These are phyloP conservation scores for Phytophthora megakarya DNA, from an alignment of 352 stramenopile genomes.

Conservation along the genomic window DNA sequence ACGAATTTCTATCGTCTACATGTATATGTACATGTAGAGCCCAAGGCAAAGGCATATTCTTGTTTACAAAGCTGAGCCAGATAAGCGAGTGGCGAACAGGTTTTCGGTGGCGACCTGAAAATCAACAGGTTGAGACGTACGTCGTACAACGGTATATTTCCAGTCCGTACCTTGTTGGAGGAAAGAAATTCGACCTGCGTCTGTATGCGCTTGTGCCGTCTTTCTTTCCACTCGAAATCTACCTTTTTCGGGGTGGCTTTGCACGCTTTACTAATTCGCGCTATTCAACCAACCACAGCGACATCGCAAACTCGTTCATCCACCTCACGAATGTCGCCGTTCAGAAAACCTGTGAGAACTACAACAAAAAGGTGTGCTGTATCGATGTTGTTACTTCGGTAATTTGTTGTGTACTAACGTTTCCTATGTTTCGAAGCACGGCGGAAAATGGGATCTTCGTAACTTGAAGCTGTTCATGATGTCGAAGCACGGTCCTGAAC, in stretches of 20 bases:
- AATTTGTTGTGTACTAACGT: background rate
- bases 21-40: too few species aligned
- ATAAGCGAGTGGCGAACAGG: constrained; percentile 94
- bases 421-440: constrained; percentile 48
- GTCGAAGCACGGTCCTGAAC: constrained; percentile 79
- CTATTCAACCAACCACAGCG: constrained; percentile 89
- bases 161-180: constrained; percentile 93
- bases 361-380: constrained; percentile 80
- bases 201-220: constrained; percentile 93
- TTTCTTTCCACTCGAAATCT: constrained; percentile 93
- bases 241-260: constrained; percentile 92
- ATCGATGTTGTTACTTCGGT: background rate
- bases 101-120: constrained; percentile 78
- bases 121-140: constrained; percentile 91
- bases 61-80: constrained; percentile 93
- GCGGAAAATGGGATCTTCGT: constrained; percentile 92
- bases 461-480: constrained; percentile 94
- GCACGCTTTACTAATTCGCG: constrained; percentile 91
- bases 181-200: constrained; percentile 96
- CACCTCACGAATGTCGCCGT: constrained; percentile 96
- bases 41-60: constrained; percentile 93
- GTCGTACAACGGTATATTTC: constrained; percentile 95
- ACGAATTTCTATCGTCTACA: background rate
- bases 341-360: constrained; percentile 94
- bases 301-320: constrained; percentile 93